These are phyloP conservation scores for Geotrichum phurueaensis DNA, from an alignment of 1,139 yeast genomes.

Conservation along the genomic window DNA sequence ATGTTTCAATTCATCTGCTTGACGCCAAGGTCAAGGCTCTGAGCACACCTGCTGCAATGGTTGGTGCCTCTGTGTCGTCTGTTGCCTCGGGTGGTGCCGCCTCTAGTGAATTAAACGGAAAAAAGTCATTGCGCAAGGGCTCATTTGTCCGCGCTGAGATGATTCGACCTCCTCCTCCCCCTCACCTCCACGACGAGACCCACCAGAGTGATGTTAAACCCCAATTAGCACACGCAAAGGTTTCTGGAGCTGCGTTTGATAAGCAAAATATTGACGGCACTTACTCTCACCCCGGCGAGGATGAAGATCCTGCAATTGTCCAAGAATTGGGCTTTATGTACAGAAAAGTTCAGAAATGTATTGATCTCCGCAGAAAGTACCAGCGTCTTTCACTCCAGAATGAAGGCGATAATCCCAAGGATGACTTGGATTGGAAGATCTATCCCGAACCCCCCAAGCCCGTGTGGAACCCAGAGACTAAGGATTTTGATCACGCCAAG, in stretches of 20 bases:
- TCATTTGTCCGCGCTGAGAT: slow-evolving; percentile 22
- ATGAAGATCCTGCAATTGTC: slow-evolving; percentile 59
- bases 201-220: not conserved
- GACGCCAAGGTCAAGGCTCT: slow-evolving; percentile 66
- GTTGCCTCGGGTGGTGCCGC: slow-evolving; percentile 1
- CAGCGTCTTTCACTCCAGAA: slow-evolving; percentile 65
- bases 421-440: slow-evolving; percentile 60
- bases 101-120: not conserved
- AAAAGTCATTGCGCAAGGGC: not conserved
- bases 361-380: slow-evolving; percentile 72
- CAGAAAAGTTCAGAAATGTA: slow-evolving; percentile 61
- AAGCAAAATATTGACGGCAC: slow-evolving; percentile 28
- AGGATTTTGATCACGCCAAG: slow-evolving; percentile 22
- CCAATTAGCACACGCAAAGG: slow-evolving; percentile 6
- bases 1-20: slow-evolving; percentile 57
- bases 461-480: slow-evolving; percentile 67
- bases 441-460: slow-evolving; percentile 96
- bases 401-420: slow-evolving; percentile 77
- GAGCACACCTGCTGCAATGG: slow-evolving; percentile 14
- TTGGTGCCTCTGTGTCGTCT: not conserved
- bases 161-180: slow-evolving; percentile 29
- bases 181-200: slow-evolving; percentile 13
- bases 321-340: slow-evolving; percentile 67
- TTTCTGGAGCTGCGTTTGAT: slow-evolving; percentile 20
- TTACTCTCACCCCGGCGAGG: slow-evolving; percentile 25